Percentiles rank a stretch among this genome's conserved stretches.
Conservation (phyloP, 257 asterid species). For the Plantago elongata region DNA sequence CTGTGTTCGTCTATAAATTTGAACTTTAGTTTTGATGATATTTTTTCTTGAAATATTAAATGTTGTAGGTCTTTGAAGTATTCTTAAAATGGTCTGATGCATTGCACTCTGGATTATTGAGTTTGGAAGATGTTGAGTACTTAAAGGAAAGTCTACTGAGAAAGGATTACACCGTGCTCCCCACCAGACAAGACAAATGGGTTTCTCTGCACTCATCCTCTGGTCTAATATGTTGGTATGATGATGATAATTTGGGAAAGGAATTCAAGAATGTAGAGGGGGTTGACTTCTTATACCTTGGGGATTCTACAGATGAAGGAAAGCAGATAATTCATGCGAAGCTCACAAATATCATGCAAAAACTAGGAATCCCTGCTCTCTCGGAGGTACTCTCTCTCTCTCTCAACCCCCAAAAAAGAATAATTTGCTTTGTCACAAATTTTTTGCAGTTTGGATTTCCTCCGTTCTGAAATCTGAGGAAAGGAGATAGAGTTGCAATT, state of each 20-base stretch:
- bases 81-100: constrained; percentile 72
- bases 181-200: constrained; percentile 91
- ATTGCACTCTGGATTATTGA: constrained; percentile 59
- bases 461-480: no score
- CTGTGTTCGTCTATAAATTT: constrained; percentile 8
- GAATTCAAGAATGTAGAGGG: constrained; percentile 63
- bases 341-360: constrained; percentile 43
- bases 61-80: constrained; percentile 63
- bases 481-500: no score
- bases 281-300: constrained; percentile 63
- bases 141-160: constrained; percentile 54
- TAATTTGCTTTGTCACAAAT: no score
- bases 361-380: constrained; percentile 65
- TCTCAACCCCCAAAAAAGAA: no score
- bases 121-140: constrained; percentile 53
- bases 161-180: constrained; percentile 64
- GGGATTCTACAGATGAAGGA: constrained; percentile 51
- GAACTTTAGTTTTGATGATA: constrained; percentile 11
- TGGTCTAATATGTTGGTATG: constrained; percentile 88
- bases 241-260: constrained; percentile 53
- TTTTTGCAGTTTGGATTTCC: no score
- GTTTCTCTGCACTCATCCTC: constrained; percentile 74
- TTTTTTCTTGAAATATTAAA: constrained; percentile 1
- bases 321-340: constrained; percentile 41
- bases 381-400: constrained; percentile 51